Evolutionary conservation across 345 rosid genomes (phyloP), one percentile per base, ranked within the genome.

Genomic region (Mercurialis annua): DNA sequence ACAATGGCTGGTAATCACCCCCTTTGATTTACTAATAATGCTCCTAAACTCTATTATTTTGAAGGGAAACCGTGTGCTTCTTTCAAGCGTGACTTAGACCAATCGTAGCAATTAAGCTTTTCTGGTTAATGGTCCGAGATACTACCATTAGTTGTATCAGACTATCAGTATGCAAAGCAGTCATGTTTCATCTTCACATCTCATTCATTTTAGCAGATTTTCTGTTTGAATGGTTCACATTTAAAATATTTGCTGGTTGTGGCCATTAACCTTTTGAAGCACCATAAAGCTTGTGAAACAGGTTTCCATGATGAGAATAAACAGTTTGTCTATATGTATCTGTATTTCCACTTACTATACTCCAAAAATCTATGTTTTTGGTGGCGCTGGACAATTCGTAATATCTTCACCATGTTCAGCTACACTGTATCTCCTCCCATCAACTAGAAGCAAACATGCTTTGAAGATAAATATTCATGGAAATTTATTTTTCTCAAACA

Each of bases 1-100:
- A 89, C 84, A 62, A 91, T 94, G 99, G 87, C 99, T 9, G 97
- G 99, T 94, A 91, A 68, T 71, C 69, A 43, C 36, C 65, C 38
- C 47, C 53, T 46, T 68, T 66, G 59, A 10, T 40, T 24, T 30
- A 46, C 18, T 67, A 36, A 38, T 65, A 36, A 38, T 65, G 21
- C 43, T 21, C 55, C 63, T 34, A 64, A 29, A 53, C 49, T 46
- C 58, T 6, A 42, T 64, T 18, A 57, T 57, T 4, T 2, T 2
- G 2, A 54, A 23, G 63, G 5, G 60, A 24, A 48, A 18, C 20
- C 3, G 10, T 48, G 6, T 14, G 48, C 20, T 29, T 20, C 16
- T 59, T 12, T 36, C 9, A 34, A 16, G 63, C 38, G 43, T 59
- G 7, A 23, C 24, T 52, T 10, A 52, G 11, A 2, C 17, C 44